phyloP scores from a whole-genome alignment of 768 basidiomycete species.

The Rhizopogon vulgaris region DNA sequence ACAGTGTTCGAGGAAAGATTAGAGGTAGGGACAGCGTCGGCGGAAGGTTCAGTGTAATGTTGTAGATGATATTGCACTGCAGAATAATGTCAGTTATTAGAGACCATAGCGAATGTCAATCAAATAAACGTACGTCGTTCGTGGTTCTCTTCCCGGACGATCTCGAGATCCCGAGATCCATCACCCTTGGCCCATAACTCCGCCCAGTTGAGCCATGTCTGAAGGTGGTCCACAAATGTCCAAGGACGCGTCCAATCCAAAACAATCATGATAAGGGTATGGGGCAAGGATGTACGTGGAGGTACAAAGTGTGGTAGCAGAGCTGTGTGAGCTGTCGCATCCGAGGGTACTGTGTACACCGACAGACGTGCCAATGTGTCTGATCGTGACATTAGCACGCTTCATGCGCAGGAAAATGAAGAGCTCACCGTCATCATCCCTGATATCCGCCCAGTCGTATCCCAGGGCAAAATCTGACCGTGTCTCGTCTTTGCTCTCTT shows the following conservation, averaged over 20 bases:
- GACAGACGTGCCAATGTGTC: conserved; percentile 88
- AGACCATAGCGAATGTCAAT: not conserved
- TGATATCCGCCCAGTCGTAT: conserved; percentile 87
- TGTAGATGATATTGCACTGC: conserved; percentile 85
- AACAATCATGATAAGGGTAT: conserved; percentile 76
- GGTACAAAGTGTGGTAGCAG: conserved; percentile 78
- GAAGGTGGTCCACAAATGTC: conserved; percentile 81
- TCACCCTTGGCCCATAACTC: conserved; percentile 76
- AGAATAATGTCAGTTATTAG: conserved; percentile 4
- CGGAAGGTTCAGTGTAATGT: conserved; percentile 80
- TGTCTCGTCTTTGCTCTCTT: conserved; percentile 53
- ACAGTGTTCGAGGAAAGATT: conserved; percentile 57
- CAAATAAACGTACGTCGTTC: conserved; percentile 63
- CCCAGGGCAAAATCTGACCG: conserved; percentile 79
- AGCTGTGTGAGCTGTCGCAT: conserved; percentile 60
- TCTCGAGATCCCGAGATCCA: conserved; percentile 59
- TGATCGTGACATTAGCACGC: conserved; percentile 23
- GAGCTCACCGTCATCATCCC: conserved; percentile 85
- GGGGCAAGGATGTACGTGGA: conserved; percentile 56
- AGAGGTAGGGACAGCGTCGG: conserved; percentile 59
- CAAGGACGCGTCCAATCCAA: conserved; percentile 96
- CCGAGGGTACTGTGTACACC: conserved; percentile 85
- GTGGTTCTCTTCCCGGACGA: conserved; percentile 71
- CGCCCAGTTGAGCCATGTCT: conserved; percentile 82
- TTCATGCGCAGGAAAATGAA: not conserved